Percentiles rank a stretch among this genome's conserved stretches.
Evolutionary conservation across 2,329 filamentous ascomycete genomes (phyloP).

Genomic region (Annulohypoxylon truncatum): DNA sequence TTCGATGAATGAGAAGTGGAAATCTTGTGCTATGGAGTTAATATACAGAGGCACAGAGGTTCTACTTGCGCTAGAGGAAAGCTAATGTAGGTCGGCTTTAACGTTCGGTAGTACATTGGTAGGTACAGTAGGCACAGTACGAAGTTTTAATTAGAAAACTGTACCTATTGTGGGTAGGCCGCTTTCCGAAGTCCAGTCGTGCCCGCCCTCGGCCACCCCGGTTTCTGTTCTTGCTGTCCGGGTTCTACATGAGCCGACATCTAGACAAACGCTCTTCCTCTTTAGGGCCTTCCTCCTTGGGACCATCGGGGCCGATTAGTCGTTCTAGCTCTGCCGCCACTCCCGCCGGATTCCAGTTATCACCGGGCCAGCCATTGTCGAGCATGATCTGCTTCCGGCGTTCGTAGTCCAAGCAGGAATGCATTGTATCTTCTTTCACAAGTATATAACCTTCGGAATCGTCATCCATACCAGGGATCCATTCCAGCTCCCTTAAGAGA

Average conservation of each 20-base stretch:
- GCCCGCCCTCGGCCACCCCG: background rate
- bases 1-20: background rate
- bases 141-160: background rate
- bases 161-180: background rate
- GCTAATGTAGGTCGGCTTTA: background rate
- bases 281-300: too few species aligned
- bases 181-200: background rate
- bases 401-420: too few species aligned
- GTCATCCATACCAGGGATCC: background rate
- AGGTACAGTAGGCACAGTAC: background rate
- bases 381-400: conserved; percentile 17
- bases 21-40: background rate
- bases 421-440: too few species aligned
- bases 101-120: too few species aligned
- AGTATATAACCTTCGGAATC: background rate
- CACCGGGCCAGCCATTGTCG: conserved; percentile 20
- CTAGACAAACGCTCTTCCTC: too few species aligned
- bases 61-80: background rate
- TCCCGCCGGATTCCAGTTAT: conserved; percentile 10
- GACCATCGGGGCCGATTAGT: background rate
- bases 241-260: background rate
- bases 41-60: too few species aligned
- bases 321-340: conserved; percentile 8
- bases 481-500: background rate
- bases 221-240: background rate